phyloP scores from a whole-genome alignment of 108 stramenopile species.

The Epipyxis sp. region DNA sequence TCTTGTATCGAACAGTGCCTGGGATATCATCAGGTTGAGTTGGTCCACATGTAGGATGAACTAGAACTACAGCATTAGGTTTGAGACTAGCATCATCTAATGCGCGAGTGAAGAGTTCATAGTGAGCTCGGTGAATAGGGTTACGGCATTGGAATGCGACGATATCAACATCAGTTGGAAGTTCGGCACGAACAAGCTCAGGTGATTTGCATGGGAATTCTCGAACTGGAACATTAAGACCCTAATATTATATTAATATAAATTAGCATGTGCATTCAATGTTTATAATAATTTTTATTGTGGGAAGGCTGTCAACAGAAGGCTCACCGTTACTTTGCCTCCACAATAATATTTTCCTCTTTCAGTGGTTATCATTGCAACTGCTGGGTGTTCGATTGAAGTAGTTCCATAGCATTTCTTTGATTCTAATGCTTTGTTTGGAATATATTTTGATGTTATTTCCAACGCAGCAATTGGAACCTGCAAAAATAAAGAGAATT shows the following conservation, averaged over 20 bases:
- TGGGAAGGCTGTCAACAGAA: too few species aligned
- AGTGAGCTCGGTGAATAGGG: constrained; percentile 99
- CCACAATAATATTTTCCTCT: constrained; percentile 96
- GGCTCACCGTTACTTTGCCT: constrained; percentile 88
- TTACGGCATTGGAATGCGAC: constrained; percentile 99
- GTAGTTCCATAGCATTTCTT: constrained; percentile 93
- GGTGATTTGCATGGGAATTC: constrained; percentile 97
- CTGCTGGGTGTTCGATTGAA: constrained; percentile 91
- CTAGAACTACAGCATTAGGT: constrained; percentile 82
- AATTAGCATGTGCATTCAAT: too few species aligned
- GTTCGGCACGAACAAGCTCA: constrained; percentile 79
- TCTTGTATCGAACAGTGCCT: constrained; percentile 44
- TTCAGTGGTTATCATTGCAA: constrained; percentile 95
- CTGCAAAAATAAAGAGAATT: constrained; percentile 69
- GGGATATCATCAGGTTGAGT: constrained; percentile 96
- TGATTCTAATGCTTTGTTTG: constrained; percentile 89
- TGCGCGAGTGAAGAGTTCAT: constrained; percentile 97
- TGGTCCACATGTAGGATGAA: constrained; percentile 98
- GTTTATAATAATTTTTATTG: too few species aligned
- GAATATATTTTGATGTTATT: constrained; percentile 83
- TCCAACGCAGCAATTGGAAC: constrained; percentile 85
- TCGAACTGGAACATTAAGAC: constrained; percentile 88
- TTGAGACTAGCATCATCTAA: constrained; percentile 87
- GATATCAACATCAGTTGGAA: constrained; percentile 90
- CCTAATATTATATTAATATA: too few species aligned